phyloP scores from a whole-genome alignment of 2,329 filamentous ascomycete species.

The Chaetothyriales sp. region DNA sequence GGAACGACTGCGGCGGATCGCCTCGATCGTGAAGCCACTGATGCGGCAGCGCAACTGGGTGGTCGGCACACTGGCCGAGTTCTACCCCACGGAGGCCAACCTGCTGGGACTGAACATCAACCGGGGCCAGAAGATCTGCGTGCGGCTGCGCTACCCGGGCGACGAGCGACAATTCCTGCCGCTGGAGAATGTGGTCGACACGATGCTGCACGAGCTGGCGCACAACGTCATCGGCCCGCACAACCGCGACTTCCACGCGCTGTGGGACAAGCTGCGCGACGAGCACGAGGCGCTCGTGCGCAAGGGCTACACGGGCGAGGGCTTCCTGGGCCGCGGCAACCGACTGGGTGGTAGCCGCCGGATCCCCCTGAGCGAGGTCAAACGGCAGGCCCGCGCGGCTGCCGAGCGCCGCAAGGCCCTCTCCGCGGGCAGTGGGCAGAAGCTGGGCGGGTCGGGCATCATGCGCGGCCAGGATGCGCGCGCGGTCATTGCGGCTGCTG shows the following conservation, averaged over 20 bases:
- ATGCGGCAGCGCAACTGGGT: constrained; percentile 78
- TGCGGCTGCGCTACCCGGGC: constrained; percentile 62
- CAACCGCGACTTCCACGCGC: constrained; percentile 62
- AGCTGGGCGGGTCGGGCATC: constrained; percentile 50
- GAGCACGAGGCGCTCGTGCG: constrained; percentile 61
- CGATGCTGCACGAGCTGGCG: constrained; percentile 84
- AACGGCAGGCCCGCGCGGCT: constrained; percentile 55
- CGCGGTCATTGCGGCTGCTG: constrained; percentile 55
- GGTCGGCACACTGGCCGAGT: constrained; percentile 66
- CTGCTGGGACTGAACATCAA: constrained; percentile 73
- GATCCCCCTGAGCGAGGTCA: constrained; percentile 57
- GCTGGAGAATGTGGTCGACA: constrained; percentile 68
- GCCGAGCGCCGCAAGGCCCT: constrained; percentile 53
- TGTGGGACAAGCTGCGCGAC: constrained; percentile 81
- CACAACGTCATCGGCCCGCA: constrained; percentile 78
- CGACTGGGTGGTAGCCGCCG: constrained; percentile 55
- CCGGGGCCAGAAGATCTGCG: constrained; percentile 59
- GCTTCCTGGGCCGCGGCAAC: constrained; percentile 63
- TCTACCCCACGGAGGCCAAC: constrained; percentile 60
- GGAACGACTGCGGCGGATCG: constrained; percentile 58
- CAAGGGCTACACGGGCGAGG: constrained; percentile 83
- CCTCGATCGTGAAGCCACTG: constrained; percentile 82
- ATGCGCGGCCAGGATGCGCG: constrained; percentile 53
- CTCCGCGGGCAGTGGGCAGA: constrained; percentile 48
- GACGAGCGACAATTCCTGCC: constrained; percentile 66